Base-by-base conservation (phyloP, 208 protist genomes). In the Endotrypanum monterogeii region DNA sequence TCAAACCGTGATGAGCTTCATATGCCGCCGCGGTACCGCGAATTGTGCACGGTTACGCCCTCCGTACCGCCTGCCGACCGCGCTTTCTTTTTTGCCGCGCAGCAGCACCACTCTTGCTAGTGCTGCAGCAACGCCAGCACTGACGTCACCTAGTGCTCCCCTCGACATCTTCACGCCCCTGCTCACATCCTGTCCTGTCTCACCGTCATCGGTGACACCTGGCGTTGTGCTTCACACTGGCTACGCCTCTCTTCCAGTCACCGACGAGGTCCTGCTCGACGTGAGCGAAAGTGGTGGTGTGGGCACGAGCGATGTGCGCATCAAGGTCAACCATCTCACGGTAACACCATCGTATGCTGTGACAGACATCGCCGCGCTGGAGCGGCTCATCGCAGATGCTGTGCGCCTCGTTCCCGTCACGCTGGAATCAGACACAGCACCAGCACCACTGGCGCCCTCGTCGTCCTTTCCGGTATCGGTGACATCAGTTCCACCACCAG, bases 341-440 rank as follows among this genome's bases (percentile, higher is more conserved):
- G 50, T 32, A 58, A 37, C 77, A 9, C n/a, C 62, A 3, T 79
- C 73, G 20, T 85, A 65, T 35, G 69, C 55, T 25, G 82, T 85
- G 32, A 69, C 56, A 7, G 69, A 85, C 46, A 28, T 41, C 0
- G n/a, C 23, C 16, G 75, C 72, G 2, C 73, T 85, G 16, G 69
- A 85, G 74, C n/a, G 65, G 44, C 68, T 82, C 12, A 73, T 85
- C 37, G 35, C 37, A 0, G 69, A 73, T 28, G 82, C 79, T 4
- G 66, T 84, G 11, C 63, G 37, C 20, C 32, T 73, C 6, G 71
- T 66, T 55, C 66, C 60, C 11, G 54, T 71, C 41, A 66, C 55
- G 8, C 25, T 55, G 35, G 35, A 56, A 20, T 58, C 44, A 20
- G 56, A 30, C 52, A 44, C 58, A 51, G 30, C 54, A 67, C 7